Conservation (phyloP, 106 monocot species). For the Dendrobium huoshanense region DNA sequence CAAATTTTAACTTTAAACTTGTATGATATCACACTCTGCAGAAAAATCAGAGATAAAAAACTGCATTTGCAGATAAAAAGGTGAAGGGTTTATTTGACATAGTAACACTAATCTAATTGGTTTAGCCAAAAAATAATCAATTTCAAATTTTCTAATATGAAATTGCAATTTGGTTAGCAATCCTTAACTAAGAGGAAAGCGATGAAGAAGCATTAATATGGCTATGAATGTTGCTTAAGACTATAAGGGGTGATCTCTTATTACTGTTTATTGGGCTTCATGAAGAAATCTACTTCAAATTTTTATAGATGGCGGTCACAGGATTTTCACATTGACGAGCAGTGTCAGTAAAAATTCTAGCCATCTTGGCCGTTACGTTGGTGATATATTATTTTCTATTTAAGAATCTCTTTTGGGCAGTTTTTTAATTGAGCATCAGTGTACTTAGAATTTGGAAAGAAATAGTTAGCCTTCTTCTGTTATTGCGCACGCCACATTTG, state of each 20-base stretch:
- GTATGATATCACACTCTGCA: too few species aligned
- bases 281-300: too few species aligned
- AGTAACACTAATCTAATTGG: not conserved
- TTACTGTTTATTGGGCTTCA: not conserved
- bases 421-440: not conserved
- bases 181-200: not conserved
- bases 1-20: not conserved
- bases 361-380: not conserved
- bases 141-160: not conserved
- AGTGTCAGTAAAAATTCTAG: not conserved
- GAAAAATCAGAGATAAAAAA: not conserved
- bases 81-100: not conserved
- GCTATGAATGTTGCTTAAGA: too few species aligned
- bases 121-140: not conserved
- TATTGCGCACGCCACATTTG: too few species aligned
- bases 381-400: not conserved
- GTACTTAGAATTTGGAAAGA: not conserved
- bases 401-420: not conserved
- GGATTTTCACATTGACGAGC: not conserved
- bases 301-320: not conserved
- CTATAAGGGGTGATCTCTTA: too few species aligned
- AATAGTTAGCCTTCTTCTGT: not conserved
- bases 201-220: too few species aligned
- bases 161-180: not conserved
- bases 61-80: too few species aligned